Percentiles rank a stretch among this genome's conserved stretches.
Evolutionary conservation across 306 rosid genomes (phyloP).

Genomic region (Gynostemma pentaphyllum): DNA sequence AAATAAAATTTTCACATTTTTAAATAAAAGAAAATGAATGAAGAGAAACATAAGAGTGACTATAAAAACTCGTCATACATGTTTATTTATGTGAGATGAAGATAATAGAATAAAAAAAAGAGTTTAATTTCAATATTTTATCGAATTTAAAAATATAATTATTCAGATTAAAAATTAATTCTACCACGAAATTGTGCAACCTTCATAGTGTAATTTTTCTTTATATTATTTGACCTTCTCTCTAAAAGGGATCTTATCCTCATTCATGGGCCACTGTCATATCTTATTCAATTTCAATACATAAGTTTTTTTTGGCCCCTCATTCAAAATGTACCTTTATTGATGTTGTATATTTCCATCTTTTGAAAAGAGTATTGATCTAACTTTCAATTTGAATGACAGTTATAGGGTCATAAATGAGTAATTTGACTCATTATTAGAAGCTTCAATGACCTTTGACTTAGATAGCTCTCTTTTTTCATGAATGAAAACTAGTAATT

Average conservation of each 20-base stretch:
- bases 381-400: neutral
- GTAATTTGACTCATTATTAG: neutral
- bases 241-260: neutral
- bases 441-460: slow-evolving; percentile 1
- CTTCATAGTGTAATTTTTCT: neutral
- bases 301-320: neutral
- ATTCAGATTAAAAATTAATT: no score
- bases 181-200: no score
- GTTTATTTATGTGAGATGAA: no score
- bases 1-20: no score
- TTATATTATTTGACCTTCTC: neutral
- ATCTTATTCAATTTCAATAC: neutral
- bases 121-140: no score
- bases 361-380: neutral
- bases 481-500: neutral
- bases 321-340: neutral
- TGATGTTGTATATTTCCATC: neutral
- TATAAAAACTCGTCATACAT: no score
- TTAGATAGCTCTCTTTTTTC: neutral
- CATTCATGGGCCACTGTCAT: neutral
- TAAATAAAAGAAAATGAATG: no score
- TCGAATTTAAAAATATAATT: no score
- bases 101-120: no score
- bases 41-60: no score
- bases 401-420: slow-evolving; percentile 5